Evolutionary conservation across 2,329 filamentous ascomycete species (phyloP), one percentile per base, ranked within the genome.

Genomic region (Alternaria sp.): DNA sequence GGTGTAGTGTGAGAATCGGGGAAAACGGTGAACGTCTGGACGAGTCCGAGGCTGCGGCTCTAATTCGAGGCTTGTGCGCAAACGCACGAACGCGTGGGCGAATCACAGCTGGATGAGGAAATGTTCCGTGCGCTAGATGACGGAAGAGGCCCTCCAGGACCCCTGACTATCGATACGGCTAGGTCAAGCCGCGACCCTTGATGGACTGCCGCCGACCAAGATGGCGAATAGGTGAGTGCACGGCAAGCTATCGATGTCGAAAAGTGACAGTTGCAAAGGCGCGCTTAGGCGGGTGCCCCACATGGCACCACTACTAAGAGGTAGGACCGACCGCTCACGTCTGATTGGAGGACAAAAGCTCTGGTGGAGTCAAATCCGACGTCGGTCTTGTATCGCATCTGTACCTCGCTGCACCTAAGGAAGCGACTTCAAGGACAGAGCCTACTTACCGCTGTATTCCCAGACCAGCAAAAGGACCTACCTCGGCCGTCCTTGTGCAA

Each of bases 311-410:
- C 26, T 17, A 32, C 26, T 13, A 21, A 36, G 54, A 57, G n/a
- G 26, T 23, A 57, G 23, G 28, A 19, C 54, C 43, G 40, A 47
- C 43, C 7, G 30, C 28, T 6, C 17, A 21, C 30, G 12, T 45
- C 25, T 58, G 55, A 62, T 62, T 62, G 59, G 47, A 25, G 25
- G 23, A 15, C 8, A n/a, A 40, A 36, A 54, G 25, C 44, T 44
- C 28, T 23, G 17, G 19, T 40, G 40, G 47, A 46, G 54, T 49
- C 50, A 61, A 56, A 58, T 46, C 32, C 54, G 59, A 58, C 55
- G 59, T 54, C 54, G 59, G 59, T 62, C 54, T 49, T 62, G 59
- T 57, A 40, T 59, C 47, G 46, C 47, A 54, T 40, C 19, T 59
- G 59, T 54, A 59, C 49, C 28, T 59, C 26, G 15, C 59, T 51